Base-by-base conservation (phyloP, 495 filamentous ascomycete genomes). In the Penicillium maclennaniae region DNA sequence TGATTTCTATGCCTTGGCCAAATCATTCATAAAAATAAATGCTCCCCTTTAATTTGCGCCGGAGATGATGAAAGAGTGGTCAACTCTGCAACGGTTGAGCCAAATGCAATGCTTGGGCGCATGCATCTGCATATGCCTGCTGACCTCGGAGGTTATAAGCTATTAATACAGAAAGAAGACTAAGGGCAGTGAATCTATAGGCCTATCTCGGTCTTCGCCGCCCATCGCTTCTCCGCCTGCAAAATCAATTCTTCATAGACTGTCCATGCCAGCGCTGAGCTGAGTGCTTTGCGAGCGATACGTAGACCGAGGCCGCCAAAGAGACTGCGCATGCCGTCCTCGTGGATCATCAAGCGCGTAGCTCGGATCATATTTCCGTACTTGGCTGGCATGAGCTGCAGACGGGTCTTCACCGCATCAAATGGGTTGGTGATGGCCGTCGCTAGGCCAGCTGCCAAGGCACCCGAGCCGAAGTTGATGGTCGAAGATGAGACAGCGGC, bases 371-470 rank as follows among this genome's bases (percentile, higher is more conserved):
- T 90, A 61, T 97, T 97, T 27, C 81, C 75, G 61, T 99, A 99
- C 52, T 81, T 77, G 7, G 73, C 79, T 20, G 93, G 93, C 73
- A 91, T 84, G 16, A 99, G 79, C 76, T 99, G 93, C 53, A 98
- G 80, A 44, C 93, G 75, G 15, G 93, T 98, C 79, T 98, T 98
- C 67, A 97, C 83, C 4, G 91, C 88, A 72, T 98, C 93, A 57
- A 97, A 97, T 2, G 93, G 93, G 69, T 98, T 98, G 19, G 93
- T 95, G 45, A 96, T 78, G 10, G 87, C 83, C 4, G 91, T 95
- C 8, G 89, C 92, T 14, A 92, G 69, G 10, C 85, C 86, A 19
- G 88, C 91, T 23, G 91, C 92, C 3, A 89, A 62, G 1, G 85
- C 82, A 7, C 89, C 91, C 2, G 88, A 91, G 1, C 80, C 71